Evolutionary conservation across 352 stramenopile species (phyloP), one percentile per base, ranked within the genome.

Genomic region (Peronosclerospora sorghi): DNA sequence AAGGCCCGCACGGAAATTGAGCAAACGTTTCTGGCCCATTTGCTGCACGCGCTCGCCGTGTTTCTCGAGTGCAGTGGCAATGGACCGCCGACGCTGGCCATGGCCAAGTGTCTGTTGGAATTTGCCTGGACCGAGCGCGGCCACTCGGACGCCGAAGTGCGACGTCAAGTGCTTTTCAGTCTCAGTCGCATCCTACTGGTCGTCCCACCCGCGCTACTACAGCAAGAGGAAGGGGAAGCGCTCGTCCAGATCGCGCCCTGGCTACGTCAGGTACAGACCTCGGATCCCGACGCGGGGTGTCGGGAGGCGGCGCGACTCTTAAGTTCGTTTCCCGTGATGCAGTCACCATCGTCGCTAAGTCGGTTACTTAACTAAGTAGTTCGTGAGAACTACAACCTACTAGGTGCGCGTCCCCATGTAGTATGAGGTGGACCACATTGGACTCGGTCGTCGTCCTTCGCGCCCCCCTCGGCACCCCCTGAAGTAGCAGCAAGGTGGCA

Each of bases 121-220:
- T 86, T 86, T 47, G 65, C 70, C 27, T 89, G 69, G 73, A 54
- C 53, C 28, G 58, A 86, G 41, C 72, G 72, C 7, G 38, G 19
- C 1, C 77, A 59, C 35, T 26, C 32, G 0, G 61, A 58, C 18
- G 73, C 76, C 8, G 68, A 70, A 2, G 73, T 89, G 36, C 70
- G 76, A 20, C 69, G 76, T 2, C 76, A 89, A 41, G 76, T 89
- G 21, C 36, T 86, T 14, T 89, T 78, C 28, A 63, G 60, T 38
- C 42, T 85, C n/a, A 86, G 76, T 47, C 76, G 73, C 36, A 69
- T 85, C 39, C 41, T 89, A 30, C 45, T 89, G 1, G 69, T 84
- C 2, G 65, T 72, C 14, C 63, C 76, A 12, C 61, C 76, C 13
- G 62, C 65, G 17, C 32, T 89, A 13, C 30, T 86, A 40, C 54